Evolutionary conservation across 805 yeast genomes (phyloP).

Genomic region (Scheffersomyces coipomensis): DNA sequence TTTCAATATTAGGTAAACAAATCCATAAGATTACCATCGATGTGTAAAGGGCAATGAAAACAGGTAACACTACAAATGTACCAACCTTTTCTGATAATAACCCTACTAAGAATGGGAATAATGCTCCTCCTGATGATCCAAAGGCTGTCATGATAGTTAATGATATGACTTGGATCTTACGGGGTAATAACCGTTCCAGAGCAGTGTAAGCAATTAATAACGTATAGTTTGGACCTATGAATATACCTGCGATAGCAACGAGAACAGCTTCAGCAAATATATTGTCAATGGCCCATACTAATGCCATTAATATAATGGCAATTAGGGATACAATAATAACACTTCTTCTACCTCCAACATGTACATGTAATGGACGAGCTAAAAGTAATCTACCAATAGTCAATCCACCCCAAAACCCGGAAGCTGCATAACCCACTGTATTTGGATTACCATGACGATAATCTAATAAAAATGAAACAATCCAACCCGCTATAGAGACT

Average conservation of each 20-base stretch:
- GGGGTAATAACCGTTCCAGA: conserved; percentile 43
- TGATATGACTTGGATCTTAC: conserved; percentile 50
- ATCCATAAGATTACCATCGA: conserved; percentile 39
- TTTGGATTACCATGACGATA: conserved; percentile 48
- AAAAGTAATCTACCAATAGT: conserved; percentile 61
- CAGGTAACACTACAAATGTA: conserved; percentile 50
- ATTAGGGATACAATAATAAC: conserved; percentile 30
- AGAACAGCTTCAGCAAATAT: conserved; percentile 45
- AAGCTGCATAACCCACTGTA: conserved; percentile 59
- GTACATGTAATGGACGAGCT: conserved; percentile 36
- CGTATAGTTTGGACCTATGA: conserved; percentile 68
- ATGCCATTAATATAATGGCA: conserved; percentile 34
- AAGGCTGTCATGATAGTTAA: conserved; percentile 53
- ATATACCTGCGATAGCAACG: conserved; percentile 52
- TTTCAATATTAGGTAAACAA: conserved; percentile 34
- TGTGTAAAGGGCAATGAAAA: conserved; percentile 36
- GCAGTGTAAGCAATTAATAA: conserved; percentile 46
- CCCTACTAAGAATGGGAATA: conserved; percentile 54
- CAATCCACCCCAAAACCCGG: conserved; percentile 73
- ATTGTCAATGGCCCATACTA: conserved; percentile 50
- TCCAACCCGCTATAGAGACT: conserved; percentile 70
- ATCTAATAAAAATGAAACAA: conserved; percentile 58
- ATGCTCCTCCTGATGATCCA: conserved; percentile 59
- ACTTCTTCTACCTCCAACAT: conserved; percentile 45
- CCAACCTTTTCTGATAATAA: conserved; percentile 45